phyloP scores from a whole-genome alignment of 257 asterid species.

The Przewalskia tangutica region DNA sequence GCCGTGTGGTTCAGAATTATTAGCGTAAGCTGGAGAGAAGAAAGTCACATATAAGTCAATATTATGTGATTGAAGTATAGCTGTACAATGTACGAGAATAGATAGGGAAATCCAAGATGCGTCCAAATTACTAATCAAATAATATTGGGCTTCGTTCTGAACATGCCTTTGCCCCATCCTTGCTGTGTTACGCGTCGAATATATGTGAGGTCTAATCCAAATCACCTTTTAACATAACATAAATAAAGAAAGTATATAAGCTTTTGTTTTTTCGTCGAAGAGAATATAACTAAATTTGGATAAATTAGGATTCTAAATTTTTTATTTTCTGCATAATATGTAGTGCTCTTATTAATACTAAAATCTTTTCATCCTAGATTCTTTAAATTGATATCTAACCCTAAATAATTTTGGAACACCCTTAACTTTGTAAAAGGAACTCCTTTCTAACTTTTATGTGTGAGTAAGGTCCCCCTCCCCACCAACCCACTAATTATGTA shows the following conservation, averaged over 20 bases:
- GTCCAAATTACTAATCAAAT: not conserved
- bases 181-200: not conserved
- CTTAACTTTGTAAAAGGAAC: not conserved
- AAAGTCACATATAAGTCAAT: conserved; percentile 12
- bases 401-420: not conserved
- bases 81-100: conserved; percentile 25
- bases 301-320: not conserved
- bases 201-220: not conserved
- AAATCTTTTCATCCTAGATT: not conserved
- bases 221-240: not conserved
- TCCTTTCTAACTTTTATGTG: not conserved
- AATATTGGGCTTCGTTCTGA: not conserved
- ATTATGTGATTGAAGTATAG: not conserved
- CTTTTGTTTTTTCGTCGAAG: not conserved
- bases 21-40: not conserved
- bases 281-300: not conserved
- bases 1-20: conserved; percentile 1
- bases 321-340: not conserved
- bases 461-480: not conserved
- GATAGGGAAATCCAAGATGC: conserved; percentile 2
- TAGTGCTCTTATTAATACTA: not conserved
- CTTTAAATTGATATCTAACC: not conserved
- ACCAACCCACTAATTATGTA: not conserved
- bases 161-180: not conserved
- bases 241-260: not conserved